Conservation (phyloP, 768 basidiomycete genomes). For the Crepidotus variabilis region DNA sequence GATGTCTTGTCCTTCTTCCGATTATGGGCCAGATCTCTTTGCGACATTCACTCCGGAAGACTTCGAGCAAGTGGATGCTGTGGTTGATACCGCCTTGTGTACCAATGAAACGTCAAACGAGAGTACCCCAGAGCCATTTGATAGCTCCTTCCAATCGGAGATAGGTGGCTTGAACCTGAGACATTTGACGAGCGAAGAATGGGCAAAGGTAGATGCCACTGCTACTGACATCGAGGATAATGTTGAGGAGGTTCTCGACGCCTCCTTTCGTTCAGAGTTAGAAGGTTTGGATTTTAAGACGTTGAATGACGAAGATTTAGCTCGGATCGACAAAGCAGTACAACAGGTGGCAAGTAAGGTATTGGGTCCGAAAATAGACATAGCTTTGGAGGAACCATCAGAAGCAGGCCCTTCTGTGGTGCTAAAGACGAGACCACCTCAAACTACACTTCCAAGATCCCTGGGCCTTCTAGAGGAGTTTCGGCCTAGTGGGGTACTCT, state of each 20-base stretch:
- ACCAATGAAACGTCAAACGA: constrained; percentile 1
- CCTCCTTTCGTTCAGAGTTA: constrained; percentile 12
- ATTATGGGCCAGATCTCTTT: constrained; percentile 20
- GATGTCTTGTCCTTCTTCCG: not conserved
- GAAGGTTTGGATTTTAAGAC: constrained; percentile 12
- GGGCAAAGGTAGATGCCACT: constrained; percentile 8
- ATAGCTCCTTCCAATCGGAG: constrained; percentile 9
- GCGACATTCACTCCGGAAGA: constrained; percentile 58
- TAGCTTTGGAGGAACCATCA: not conserved
- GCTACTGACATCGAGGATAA: not conserved
- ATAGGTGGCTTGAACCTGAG: constrained; percentile 10
- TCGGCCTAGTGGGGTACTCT: constrained; percentile 42
- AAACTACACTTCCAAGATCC: constrained; percentile 1
- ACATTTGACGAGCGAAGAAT: constrained; percentile 15
- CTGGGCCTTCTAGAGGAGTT: constrained; percentile 44
- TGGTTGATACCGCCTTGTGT: constrained; percentile 15
- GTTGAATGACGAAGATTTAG: constrained; percentile 17
- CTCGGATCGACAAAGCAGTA: not conserved
- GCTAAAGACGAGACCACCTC: too few relatives aligned
- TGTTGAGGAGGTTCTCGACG: not conserved
- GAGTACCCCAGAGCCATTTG: not conserved
- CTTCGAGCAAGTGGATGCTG: constrained; percentile 45
- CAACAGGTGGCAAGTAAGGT: not conserved
- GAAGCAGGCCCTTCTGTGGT: not conserved
- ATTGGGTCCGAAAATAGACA: not conserved